A percentile compares a stretch with the other conserved stretches of the same genome.
Conservation (phyloP, 257 asterid genomes). For the Linaria vulgaris region DNA sequence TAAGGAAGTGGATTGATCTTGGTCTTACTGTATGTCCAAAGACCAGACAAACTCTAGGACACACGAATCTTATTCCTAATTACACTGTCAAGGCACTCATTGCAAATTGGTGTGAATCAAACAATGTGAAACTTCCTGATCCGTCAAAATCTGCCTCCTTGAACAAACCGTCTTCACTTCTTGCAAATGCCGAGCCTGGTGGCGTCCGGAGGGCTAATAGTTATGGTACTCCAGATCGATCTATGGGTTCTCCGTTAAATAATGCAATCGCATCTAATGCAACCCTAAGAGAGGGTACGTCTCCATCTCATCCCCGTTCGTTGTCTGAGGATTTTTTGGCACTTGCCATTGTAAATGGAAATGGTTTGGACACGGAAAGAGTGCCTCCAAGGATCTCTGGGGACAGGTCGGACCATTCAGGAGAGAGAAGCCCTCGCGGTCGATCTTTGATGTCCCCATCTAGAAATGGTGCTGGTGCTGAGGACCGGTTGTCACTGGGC, state of each 20-base stretch:
- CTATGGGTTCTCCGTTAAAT: constrained; percentile 48
- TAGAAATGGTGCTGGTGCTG: constrained; percentile 40
- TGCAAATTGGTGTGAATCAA: constrained; percentile 74
- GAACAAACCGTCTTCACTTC: constrained; percentile 63
- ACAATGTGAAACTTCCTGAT: constrained; percentile 74
- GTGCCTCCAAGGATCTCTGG: constrained; percentile 49
- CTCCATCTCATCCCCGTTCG: constrained; percentile 59
- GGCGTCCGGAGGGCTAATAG: constrained; percentile 44
- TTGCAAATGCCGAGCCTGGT: constrained; percentile 51
- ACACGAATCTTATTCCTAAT: constrained; percentile 78
- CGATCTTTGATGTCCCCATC: constrained; percentile 39
- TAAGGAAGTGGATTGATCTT: constrained; percentile 80
- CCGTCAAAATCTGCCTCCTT: constrained; percentile 49
- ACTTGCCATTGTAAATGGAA: constrained; percentile 47
- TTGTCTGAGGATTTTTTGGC: constrained; percentile 56
- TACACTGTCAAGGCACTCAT: constrained; percentile 85
- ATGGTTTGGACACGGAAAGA: constrained; percentile 44
- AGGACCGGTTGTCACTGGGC: constrained; percentile 41
- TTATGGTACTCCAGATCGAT: constrained; percentile 44
- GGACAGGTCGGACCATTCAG: constrained; percentile 59
- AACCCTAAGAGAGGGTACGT: constrained; percentile 35
- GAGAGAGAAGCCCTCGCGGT: constrained; percentile 51
- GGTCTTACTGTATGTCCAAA: constrained; percentile 89
- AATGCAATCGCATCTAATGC: constrained; percentile 39
- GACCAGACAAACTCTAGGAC: constrained; percentile 77